Evolutionary conservation across 192 early-diverging fungal genomes (phyloP), one percentile per base, ranked within the genome.

Genomic region (Coemansia sp.): DNA sequence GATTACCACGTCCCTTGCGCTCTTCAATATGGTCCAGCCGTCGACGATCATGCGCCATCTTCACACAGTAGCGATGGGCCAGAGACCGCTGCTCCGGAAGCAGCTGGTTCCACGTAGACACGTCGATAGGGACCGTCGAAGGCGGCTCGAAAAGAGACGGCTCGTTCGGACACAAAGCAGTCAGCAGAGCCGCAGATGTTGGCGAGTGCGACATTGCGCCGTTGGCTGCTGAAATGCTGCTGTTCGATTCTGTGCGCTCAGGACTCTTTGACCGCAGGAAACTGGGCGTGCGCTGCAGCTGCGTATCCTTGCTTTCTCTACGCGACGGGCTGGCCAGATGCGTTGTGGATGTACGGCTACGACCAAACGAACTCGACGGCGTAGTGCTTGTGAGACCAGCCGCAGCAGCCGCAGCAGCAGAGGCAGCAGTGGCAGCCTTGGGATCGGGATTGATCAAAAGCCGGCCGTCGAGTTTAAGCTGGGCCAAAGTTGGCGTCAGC

Each of bases 21-120:
- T 69, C 66, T 12, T 36, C 14, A 17, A 51, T 69, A 14, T 37
- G 18, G 20, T 41, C 43, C 20, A 62, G 38, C 15, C 73, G 66
- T 15, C 60, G 54, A 2, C 65, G 74, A 22, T 82, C 79, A 59
- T 76, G 79, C 1, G 71, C 68, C 74, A 76, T 76, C 45, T 82
- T 82, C 15, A 73, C 61, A 48, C 74, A 82, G 61, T 73, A 82
- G 43, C 79, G 74, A 32, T 82, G 68, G 0, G 79, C 79, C 55
- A 82, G 64, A 4, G 65, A 67, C 28, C 72, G 74, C 71, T 82
- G 79, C 60, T 76, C 72, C 6, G 79, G 79, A 7, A 76, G 61
- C 51, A 82, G 74, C 68, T 82, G 79, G 38, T 82, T 82, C 79
- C 79, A 82, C 18, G 74, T 74, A n/a, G 75, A 53, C 20, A 76